Evolutionary conservation across 116 monocot genomes (phyloP).

Genomic region (Thalassia testudinum): DNA sequence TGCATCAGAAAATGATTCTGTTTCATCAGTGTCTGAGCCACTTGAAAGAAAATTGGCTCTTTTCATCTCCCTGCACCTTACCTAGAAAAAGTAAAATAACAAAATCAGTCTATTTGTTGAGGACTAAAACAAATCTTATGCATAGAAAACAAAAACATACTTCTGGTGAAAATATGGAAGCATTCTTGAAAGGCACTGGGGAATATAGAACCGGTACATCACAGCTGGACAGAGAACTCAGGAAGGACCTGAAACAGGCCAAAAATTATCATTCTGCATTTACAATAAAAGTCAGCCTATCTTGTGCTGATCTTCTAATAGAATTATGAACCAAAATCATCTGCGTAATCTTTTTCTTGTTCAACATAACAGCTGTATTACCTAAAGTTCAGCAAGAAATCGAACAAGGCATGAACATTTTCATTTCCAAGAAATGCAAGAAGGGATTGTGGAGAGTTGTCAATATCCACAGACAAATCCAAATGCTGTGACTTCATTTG

Average conservation of each 20-base stretch:
- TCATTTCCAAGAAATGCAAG: conserved; percentile 63
- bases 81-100: conserved; percentile 21
- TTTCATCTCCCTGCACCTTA: conserved; percentile 79
- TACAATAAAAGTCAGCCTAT: background rate
- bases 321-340: background rate
- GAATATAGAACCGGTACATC: conserved; percentile 77
- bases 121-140: background rate
- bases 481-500: conserved; percentile 38
- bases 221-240: conserved; percentile 28
- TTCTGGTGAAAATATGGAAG: conserved; percentile 54
- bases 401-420: conserved; percentile 67
- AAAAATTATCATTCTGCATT: background rate
- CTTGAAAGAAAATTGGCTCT: conserved; percentile 33
- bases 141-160: conserved; percentile 19
- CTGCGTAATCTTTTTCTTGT: background rate
- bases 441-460: conserved; percentile 65
- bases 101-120: background rate
- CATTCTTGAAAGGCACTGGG: conserved; percentile 62
- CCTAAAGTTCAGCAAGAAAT: conserved; percentile 88
- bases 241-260: conserved; percentile 37
- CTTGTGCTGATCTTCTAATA: background rate
- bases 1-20: conserved; percentile 3
- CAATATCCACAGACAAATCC: conserved; percentile 49
- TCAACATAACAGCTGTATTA: conserved; percentile 7
- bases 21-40: conserved; percentile 18